Evolutionary conservation across 805 yeast species (phyloP).

Genomic region (Kuraishia hungarica): DNA sequence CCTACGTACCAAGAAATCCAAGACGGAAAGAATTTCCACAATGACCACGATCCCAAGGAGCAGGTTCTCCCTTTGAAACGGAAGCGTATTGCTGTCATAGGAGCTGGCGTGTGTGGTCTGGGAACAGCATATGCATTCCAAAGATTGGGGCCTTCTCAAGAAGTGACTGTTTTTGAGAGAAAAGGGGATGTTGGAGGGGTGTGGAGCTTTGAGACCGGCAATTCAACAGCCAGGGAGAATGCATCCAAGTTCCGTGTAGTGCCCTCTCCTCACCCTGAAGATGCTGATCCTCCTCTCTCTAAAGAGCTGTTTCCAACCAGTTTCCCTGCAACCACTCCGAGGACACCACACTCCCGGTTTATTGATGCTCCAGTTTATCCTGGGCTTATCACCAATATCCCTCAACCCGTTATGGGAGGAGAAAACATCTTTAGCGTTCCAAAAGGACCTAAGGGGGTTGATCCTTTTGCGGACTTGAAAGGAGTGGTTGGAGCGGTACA

Average conservation of each 20-base stretch:
- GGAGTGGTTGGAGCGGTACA: not conserved
- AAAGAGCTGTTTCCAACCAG: not conserved
- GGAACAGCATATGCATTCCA: slow-evolving; percentile 29
- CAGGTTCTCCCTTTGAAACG: not conserved
- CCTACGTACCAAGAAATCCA: not conserved
- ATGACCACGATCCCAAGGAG: not conserved
- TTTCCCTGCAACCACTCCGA: not conserved
- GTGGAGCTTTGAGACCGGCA: slow-evolving; percentile 18
- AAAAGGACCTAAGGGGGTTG: not conserved
- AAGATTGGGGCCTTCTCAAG: slow-evolving; percentile 22
- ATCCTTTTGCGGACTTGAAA: not conserved
- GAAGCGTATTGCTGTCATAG: slow-evolving; percentile 29
- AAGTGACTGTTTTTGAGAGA: slow-evolving; percentile 31
- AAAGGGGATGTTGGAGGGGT: slow-evolving; percentile 31
- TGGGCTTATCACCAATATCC: slow-evolving; percentile 28
- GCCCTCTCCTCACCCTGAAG: not conserved
- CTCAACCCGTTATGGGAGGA: slow-evolving; percentile 30
- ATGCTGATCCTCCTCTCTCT: not conserved
- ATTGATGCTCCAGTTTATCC: slow-evolving; percentile 22
- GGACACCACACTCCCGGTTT: slow-evolving; percentile 11
- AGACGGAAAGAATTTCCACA: not conserved
- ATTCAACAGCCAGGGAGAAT: not conserved
- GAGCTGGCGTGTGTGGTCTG: slow-evolving; percentile 46
- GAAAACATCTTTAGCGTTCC: not conserved
- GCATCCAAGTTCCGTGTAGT: not conserved